Base-by-base conservation (phyloP, 305 asterid species). In the Rubia tinctorum region DNA sequence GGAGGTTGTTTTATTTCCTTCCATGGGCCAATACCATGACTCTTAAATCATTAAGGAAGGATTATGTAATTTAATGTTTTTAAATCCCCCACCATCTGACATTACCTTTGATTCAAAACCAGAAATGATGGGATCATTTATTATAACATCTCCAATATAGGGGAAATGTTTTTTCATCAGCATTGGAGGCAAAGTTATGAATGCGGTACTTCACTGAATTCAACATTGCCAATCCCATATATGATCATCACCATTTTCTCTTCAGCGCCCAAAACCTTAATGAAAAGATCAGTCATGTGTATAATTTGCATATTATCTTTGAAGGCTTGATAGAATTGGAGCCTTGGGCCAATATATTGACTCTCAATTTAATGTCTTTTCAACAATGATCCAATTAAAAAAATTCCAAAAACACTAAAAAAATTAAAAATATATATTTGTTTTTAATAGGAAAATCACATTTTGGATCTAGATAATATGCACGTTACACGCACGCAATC, bases 61-160 rank as follows among this genome's bases (percentile, higher is more conserved):
- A 27, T 27, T 27, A 1, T 27, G 30, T 27, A 27, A 27, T 27
- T 27, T 27, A 27, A 27, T 27, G 30, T 27, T 27, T 27, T 27
- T 27, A 27, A 27, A 27, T 27, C 30, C 2, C 30, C 30, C 30
- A 27, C 30, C 30, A 27, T 93, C 77, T 25, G 81, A 59, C 83
- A 94, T 71, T 55, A 91, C 91, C 78, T 76, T 88, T 0, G 88
- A 88, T 78, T 93, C 96, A 15, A 84, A 84, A 73, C 77, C 37
- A 68, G 97, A 91, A 49, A 94, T 88, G 77, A 90, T 75, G 0
- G 98, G 97, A 81, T 93, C 97, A 68, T 91, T 90, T 63, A 93
- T 88, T 80, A 90, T 82, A 30, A 93, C 72, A 4, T 82, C 96
- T 34, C 96, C 93, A 27, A 91, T 84, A 96, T 95, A 91, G 69